Base-by-base conservation (phyloP, 257 asterid species). In the Datura wrightii region DNA sequence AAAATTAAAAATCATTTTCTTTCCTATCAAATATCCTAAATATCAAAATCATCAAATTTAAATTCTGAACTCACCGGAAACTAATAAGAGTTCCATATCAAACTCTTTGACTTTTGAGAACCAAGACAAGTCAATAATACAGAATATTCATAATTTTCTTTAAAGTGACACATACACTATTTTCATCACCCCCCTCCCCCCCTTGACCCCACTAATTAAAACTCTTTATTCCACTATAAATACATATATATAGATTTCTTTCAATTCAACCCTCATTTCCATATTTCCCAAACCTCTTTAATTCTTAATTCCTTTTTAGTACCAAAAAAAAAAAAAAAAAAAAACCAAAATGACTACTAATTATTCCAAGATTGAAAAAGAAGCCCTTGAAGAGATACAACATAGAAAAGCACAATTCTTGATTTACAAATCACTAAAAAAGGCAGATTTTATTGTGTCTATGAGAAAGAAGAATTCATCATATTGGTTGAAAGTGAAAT, bases 341-440 rank as follows among this genome's bases (percentile, higher is more conserved):
- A n/a, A n/a, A n/a, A n/a, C n/a, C 72, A 65, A 65, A 65, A 67
- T 37, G 76, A 1, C 76, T 67, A 67, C 24, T 36, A 65, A 65
- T 39, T 67, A 67, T 67, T 37, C 7, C 11, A 67, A 67, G 76
- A 67, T 67, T 67, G 76, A 67, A 37, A 67, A 67, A 39, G 76
- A 37, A 67, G 50, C 10, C 52, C 5, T 2, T 2, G 76, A 37
- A 67, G 76, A 37, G 3, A 37, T 67, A 14, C 16, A 67, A 67
- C 76, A 67, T 67, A 67, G 76, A 67, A 67, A 67, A 39, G 72
- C 46, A 65, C 72, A 65, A 65, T 65, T 65, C 46, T 65, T 65
- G 72, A 65, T 65, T 36, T 65, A 37, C 50, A 67, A 67, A 3
- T 67, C 76, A 67, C 7, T 67, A 39, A 37, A 67, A 6, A 67